phyloP scores from a whole-genome alignment of 192 early-diverging fungal genomes.

The Coemansia sp. region DNA sequence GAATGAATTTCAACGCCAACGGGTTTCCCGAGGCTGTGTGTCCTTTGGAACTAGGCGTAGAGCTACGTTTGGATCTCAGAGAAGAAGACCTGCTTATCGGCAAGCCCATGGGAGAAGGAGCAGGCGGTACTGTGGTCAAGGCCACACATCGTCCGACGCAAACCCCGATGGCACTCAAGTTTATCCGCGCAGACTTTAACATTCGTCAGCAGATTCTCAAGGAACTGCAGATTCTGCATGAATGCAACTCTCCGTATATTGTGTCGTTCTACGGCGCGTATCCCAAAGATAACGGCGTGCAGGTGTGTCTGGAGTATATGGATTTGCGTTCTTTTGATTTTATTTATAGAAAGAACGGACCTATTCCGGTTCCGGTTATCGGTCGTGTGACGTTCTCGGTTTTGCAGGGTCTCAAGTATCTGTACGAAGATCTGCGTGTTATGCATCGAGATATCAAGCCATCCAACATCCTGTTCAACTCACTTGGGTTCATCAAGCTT shows the following conservation, averaged over 20 bases:
- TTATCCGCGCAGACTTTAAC: constrained; percentile 63
- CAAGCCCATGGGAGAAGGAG: constrained; percentile 87
- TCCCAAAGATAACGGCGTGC: constrained; percentile 77
- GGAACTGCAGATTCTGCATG: constrained; percentile 94
- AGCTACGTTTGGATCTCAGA: constrained; percentile 73
- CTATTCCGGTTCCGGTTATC: constrained; percentile 85
- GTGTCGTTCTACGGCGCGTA: constrained; percentile 98
- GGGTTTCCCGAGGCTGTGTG: constrained; percentile 29
- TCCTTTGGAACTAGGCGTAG: constrained; percentile 68
- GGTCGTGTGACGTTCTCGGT: constrained; percentile 81
- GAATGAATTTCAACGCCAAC: background rate
- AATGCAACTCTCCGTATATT: constrained; percentile 93
- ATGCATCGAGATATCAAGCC: constrained; percentile 94
- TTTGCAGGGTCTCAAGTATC: constrained; percentile 76
- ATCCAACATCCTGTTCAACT: constrained; percentile 85
- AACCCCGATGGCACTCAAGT: constrained; percentile 92
- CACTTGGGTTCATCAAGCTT: constrained; percentile 75
- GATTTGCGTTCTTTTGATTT: constrained; percentile 88
- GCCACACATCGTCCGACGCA: constrained; percentile 86
- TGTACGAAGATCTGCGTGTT: constrained; percentile 87
- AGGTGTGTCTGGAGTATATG: constrained; percentile 98
- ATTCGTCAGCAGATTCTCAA: constrained; percentile 89
- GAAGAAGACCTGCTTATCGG: constrained; percentile 79
- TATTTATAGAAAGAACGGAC: constrained; percentile 89
- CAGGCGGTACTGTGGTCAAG: constrained; percentile 87